Evolutionary conservation across 306 rosid species (phyloP), one percentile per base, ranked within the genome.

Genomic region (Gillenia trifoliata): DNA sequence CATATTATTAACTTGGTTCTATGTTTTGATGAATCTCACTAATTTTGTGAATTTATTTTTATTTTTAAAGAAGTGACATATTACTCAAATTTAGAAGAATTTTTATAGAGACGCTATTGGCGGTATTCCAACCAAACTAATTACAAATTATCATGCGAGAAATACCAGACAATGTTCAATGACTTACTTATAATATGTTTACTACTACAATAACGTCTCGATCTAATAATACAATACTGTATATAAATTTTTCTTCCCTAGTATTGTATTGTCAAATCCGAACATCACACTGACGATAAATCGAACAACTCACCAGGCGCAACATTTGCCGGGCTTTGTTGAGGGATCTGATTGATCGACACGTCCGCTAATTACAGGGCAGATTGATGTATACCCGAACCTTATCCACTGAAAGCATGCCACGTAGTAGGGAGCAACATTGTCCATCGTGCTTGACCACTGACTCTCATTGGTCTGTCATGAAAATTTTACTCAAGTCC

Each of bases 351-450:
- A 59, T 56, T 49, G 72, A 55, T 77, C 65, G 6, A 75, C 72
- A 50, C 62, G 22, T 61, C 40, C 20, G 75, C 75, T 29, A 56
- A 23, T 25, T 38, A 49, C 43, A 64, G 49, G 36, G 60, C 60
- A 59, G n/a, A 49, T 33, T 2, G 20, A 6, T 8, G 41, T 19
- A 20, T 17, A 40, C 10, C 10, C 31, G 6, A 11, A 4, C 13
- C 0, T 30, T 2, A 22, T 25, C 70, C 77, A 62, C 45, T 60
- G 2, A 36, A 0, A 34, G 54, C 15, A 2, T 1, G 79, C 55
- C 86, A 82, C 85, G 88, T 80, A 66, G 88, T 80, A 66, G 36
- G 38, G 1, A 8, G 45, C 9, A 1, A 41, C 3, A 15, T 17
- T 4, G 11, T 3, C 36, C 41, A 17, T 4, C 15, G 6, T 0